Evolutionary conservation across 169 alveolate species (phyloP).

Genomic region (Fabrea salina): DNA sequence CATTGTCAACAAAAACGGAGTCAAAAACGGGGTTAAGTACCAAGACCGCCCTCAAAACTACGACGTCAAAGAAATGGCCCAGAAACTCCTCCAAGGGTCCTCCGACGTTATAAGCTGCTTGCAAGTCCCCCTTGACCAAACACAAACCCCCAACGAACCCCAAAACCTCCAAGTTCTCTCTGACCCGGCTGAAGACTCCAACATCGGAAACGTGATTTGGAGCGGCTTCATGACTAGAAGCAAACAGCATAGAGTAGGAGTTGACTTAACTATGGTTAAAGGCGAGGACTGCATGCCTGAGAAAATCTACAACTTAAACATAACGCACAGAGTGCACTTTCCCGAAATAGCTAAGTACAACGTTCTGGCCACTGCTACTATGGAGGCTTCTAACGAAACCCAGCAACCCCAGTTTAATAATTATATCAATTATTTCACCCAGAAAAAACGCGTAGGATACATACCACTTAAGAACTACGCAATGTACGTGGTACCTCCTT

Average conservation of each 20-base stretch:
- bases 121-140: too few species aligned
- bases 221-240: slow-evolving; percentile 37
- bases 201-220: slow-evolving; percentile 35
- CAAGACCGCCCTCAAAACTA: background rate
- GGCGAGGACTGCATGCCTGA: slow-evolving; percentile 26
- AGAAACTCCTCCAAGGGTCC: too few species aligned
- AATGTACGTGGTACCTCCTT: slow-evolving; percentile 12
- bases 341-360: background rate
- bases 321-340: slow-evolving; percentile 10
- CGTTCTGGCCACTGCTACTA: background rate
- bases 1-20: background rate
- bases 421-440: slow-evolving; percentile 9
- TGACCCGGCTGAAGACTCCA: too few species aligned
- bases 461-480: background rate
- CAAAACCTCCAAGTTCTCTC: too few species aligned
- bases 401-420: background rate
- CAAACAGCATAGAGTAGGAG: slow-evolving; percentile 26
- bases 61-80: too few species aligned
- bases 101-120: too few species aligned
- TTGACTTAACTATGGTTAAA: slow-evolving; percentile 20
- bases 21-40: background rate
- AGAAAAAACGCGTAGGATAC: slow-evolving; percentile 26
- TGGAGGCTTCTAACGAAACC: slow-evolving; percentile 14
- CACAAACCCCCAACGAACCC: too few species aligned
- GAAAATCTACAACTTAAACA: slow-evolving; percentile 12